These are phyloP conservation scores for Fomitopsis betulina DNA, from an alignment of 1,284 basidiomycete species.

Conservation along the genomic window DNA sequence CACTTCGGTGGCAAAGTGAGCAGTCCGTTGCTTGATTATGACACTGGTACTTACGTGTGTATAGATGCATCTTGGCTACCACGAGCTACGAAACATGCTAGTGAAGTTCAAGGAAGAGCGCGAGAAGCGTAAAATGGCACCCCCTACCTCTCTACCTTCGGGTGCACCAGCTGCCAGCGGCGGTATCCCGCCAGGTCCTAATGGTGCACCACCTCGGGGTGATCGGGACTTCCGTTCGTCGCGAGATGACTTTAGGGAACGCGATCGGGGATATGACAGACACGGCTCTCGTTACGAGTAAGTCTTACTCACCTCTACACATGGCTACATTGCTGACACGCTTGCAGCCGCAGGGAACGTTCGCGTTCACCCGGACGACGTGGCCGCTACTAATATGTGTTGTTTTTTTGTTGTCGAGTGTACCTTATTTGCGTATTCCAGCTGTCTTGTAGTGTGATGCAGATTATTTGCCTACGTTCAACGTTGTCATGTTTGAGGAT, in stretches of 20 bases:
- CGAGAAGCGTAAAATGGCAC: constrained; percentile 71
- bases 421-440: not conserved
- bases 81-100: constrained; percentile 94
- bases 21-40: constrained; percentile 6
- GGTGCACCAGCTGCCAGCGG: constrained; percentile 25
- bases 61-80: constrained; percentile 98
- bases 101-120: constrained; percentile 84
- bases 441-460: not conserved
- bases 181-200: constrained; percentile 21
- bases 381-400: constrained; percentile 50
- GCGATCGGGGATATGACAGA: constrained; percentile 66
- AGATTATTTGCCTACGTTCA: not conserved
- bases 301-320: constrained; percentile 29
- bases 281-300: constrained; percentile 73
- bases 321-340: constrained; percentile 7
- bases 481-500: not conserved
- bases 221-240: constrained; percentile 51
- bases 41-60: constrained; percentile 1
- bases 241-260: constrained; percentile 61
- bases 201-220: constrained; percentile 27
- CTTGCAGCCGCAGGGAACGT: constrained; percentile 39
- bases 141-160: constrained; percentile 33
- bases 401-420: not conserved
- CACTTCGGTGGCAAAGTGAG: constrained; percentile 97
- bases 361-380: constrained; percentile 71